phyloP scores from a whole-genome alignment of 495 filamentous ascomycete genomes.

The Talaromyces nanjingensis region DNA sequence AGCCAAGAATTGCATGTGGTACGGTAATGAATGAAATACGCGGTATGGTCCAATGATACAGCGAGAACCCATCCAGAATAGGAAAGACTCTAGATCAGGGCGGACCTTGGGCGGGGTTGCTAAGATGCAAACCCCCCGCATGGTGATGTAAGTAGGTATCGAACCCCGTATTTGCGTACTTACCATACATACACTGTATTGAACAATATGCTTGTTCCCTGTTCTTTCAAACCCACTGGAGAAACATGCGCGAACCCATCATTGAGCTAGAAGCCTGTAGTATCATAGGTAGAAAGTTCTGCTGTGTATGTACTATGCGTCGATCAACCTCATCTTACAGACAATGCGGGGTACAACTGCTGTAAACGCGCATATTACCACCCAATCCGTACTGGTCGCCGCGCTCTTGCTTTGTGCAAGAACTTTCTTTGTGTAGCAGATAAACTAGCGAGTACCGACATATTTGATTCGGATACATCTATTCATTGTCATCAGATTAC shows the following conservation, averaged over 20 bases:
- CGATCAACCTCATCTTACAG: neutral
- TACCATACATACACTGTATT: neutral
- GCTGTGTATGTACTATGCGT: neutral
- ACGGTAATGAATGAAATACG: neutral
- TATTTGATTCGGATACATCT: neutral
- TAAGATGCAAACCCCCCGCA: neutral
- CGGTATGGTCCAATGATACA: neutral
- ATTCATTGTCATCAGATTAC: neutral
- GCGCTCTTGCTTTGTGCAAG: neutral
- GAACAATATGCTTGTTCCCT: neutral
- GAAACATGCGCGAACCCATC: too few species aligned
- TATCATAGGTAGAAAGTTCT: neutral
- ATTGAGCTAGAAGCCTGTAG: neutral
- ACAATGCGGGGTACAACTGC: neutral
- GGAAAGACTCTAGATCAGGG: neutral
- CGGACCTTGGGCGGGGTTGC: neutral
- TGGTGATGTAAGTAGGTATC: neutral
- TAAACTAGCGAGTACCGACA: neutral
- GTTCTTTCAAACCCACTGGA: too few species aligned
- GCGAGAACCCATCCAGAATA: neutral
- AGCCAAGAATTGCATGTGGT: neutral
- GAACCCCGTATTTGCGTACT: neutral
- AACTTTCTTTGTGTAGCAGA: neutral
- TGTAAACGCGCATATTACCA: neutral
- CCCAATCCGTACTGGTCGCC: constrained; percentile 1